Conservation (phyloP, 352 stramenopile genomes). For the Achlya hypogyna region DNA sequence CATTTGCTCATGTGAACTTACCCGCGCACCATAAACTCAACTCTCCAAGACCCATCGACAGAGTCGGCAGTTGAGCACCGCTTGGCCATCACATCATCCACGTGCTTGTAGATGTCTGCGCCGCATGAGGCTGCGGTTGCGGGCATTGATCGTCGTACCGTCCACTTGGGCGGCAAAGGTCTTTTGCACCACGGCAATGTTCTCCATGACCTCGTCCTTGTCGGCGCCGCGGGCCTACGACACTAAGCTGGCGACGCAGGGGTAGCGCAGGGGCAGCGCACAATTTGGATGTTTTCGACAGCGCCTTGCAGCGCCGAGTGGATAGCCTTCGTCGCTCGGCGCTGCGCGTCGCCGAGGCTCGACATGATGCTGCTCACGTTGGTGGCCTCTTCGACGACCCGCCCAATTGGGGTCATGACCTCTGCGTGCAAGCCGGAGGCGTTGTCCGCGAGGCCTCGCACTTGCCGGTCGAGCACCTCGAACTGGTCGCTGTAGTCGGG, state of each 20-base stretch:
- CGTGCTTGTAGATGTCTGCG: not conserved
- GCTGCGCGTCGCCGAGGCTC: slow-evolving; percentile 3
- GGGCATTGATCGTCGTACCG: not conserved
- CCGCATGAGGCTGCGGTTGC: not conserved
- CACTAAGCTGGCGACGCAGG: not conserved
- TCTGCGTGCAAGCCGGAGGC: not conserved
- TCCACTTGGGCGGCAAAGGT: slow-evolving; percentile 4
- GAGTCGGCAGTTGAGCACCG: too few species aligned
- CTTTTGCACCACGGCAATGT: slow-evolving; percentile 7
- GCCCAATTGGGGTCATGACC: not conserved
- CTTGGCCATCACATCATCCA: slow-evolving; percentile 1
- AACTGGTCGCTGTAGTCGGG: slow-evolving; percentile 5
- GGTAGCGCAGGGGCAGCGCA: not conserved
- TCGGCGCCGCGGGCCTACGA: not conserved
- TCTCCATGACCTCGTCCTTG: slow-evolving; percentile 5
- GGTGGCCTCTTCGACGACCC: not conserved
- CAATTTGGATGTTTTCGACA: slow-evolving; percentile 6
- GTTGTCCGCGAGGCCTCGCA: not conserved
- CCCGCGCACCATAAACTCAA: too few species aligned
- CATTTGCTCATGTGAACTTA: too few species aligned
- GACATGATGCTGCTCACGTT: not conserved
- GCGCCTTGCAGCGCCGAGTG: not conserved
- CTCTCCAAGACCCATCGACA: too few species aligned
- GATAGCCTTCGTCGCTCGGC: not conserved
- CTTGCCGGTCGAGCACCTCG: not conserved